These are phyloP conservation scores for Colletotrichum sp. DNA, from an alignment of 2,329 filamentous ascomycete species.

Conservation along the genomic window DNA sequence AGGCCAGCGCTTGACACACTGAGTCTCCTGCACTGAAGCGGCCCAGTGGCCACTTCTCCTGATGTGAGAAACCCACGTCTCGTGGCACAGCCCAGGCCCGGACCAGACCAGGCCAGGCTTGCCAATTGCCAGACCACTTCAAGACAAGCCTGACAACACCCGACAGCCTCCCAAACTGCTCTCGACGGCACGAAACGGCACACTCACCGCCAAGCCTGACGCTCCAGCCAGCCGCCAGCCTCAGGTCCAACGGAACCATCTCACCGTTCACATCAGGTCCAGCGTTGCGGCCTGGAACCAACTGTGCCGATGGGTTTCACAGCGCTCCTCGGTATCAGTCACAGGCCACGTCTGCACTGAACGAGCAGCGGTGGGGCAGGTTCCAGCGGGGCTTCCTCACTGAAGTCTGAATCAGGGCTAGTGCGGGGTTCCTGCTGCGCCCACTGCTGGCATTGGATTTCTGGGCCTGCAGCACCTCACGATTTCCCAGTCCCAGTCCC, in stretches of 20 bases:
- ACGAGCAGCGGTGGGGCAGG: not conserved
- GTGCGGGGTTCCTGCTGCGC: constrained; percentile 21
- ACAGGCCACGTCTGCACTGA: constrained; percentile 12
- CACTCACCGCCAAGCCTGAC: constrained; percentile 15
- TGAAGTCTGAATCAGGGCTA: constrained; percentile 15
- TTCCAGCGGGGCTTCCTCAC: not conserved
- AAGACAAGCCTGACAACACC: not conserved
- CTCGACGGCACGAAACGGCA: not conserved
- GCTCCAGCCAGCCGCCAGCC: not conserved
- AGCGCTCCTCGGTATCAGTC: not conserved
- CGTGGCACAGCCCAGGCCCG: not conserved
- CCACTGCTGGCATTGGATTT: constrained; percentile 5
- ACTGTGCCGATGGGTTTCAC: constrained; percentile 12
- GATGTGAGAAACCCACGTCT: not conserved
- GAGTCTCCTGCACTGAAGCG: not conserved
- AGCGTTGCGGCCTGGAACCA: constrained; percentile 11
- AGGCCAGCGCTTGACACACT: not conserved
- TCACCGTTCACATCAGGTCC: not conserved
- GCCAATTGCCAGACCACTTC: constrained; percentile 3
- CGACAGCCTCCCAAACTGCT: not conserved
- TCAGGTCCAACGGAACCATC: not conserved
- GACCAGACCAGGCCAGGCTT: not conserved
- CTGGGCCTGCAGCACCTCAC: constrained; percentile 1
- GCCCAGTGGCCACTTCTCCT: not conserved
- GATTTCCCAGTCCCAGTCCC: not conserved